These are phyloP conservation scores for Tuber microsphaerosporum DNA, from an alignment of 495 filamentous ascomycete species.

Conservation along the genomic window DNA sequence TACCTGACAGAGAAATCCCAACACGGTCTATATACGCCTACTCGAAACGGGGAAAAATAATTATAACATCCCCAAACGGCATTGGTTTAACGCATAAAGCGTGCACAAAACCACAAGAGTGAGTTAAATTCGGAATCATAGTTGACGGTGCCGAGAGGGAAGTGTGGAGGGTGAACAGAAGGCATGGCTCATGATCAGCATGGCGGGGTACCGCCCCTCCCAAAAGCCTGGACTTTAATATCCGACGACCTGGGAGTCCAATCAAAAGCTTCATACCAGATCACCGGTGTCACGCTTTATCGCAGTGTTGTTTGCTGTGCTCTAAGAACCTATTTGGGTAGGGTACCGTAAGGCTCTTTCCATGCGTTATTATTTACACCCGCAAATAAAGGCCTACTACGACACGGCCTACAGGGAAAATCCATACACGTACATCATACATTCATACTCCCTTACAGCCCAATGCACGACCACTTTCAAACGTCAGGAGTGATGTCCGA, in stretches of 20 bases:
- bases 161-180: background rate
- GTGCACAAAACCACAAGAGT: background rate
- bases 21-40: background rate
- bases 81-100: background rate
- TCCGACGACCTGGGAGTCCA: conserved; percentile 3
- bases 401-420: background rate
- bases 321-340: background rate
- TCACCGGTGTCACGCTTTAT: background rate
- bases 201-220: background rate
- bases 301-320: background rate
- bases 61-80: background rate
- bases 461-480: background rate
- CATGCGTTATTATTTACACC: background rate
- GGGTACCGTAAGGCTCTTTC: background rate
- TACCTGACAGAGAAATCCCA: background rate
- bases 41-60: background rate
- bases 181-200: background rate
- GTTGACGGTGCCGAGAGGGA: background rate
- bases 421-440: background rate
- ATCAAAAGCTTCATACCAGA: conserved; percentile 1
- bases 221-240: conserved; percentile 3
- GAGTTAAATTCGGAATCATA: background rate
- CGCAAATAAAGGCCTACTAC: background rate
- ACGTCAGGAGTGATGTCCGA: background rate
- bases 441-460: background rate